Conservation (phyloP, 2,329 filamentous ascomycete genomes). For the Penicillium vulpinum region DNA sequence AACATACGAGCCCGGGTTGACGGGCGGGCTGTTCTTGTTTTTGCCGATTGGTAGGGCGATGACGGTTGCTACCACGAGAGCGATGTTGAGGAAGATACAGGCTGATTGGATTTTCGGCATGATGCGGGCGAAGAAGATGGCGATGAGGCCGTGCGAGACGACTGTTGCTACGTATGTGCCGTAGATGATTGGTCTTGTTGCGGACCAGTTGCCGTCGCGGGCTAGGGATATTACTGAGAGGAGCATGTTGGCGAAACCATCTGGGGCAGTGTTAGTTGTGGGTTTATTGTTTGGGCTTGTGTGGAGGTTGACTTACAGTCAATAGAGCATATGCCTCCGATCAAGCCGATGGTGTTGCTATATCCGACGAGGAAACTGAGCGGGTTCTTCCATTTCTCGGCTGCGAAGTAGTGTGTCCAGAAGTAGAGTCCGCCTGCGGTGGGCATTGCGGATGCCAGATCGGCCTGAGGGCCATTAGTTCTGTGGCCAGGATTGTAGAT, state of each 20-base stretch:
- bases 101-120: slow-evolving; percentile 60
- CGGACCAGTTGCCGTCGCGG: slow-evolving; percentile 55
- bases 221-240: slow-evolving; percentile 57
- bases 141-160: slow-evolving; percentile 55
- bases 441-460: slow-evolving; percentile 57
- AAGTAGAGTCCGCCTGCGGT: slow-evolving; percentile 61
- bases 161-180: slow-evolving; percentile 57
- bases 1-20: slow-evolving; percentile 39
- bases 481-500: not conserved
- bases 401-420: slow-evolving; percentile 61
- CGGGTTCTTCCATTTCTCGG: slow-evolving; percentile 56
- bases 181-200: slow-evolving; percentile 56
- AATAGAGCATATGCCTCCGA: slow-evolving; percentile 63
- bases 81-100: slow-evolving; percentile 55
- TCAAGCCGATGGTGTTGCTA: slow-evolving; percentile 60
- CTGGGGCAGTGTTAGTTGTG: not conserved
- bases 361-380: slow-evolving; percentile 63
- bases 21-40: slow-evolving; percentile 14
- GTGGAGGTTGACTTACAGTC: slow-evolving; percentile 50
- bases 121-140: slow-evolving; percentile 52
- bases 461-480: slow-evolving; percentile 37
- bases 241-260: slow-evolving; percentile 48
- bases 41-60: slow-evolving; percentile 55
- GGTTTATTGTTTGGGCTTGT: not conserved
- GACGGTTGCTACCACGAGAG: slow-evolving; percentile 55